These are phyloP conservation scores for Iberis pinnata DNA, from an alignment of 345 rosid species.

Conservation along the genomic window DNA sequence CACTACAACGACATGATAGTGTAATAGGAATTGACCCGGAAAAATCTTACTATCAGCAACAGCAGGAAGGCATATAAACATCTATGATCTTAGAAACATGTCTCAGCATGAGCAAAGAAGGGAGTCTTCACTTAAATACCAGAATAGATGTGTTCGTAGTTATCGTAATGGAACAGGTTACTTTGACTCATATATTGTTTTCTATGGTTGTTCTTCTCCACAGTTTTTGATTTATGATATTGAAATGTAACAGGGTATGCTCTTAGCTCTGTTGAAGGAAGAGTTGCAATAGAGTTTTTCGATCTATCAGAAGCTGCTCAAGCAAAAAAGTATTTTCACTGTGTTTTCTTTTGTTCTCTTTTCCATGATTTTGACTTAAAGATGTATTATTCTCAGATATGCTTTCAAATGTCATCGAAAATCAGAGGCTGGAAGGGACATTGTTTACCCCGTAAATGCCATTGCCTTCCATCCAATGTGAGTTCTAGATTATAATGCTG, in stretches of 20 bases:
- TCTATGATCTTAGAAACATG: slow-evolving; percentile 92
- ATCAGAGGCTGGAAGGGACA: slow-evolving; percentile 94
- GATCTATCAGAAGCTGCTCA: slow-evolving; percentile 94
- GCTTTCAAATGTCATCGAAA: slow-evolving; percentile 98
- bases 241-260: slow-evolving; percentile 77
- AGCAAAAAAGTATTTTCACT: slow-evolving; percentile 69
- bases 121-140: slow-evolving; percentile 95
- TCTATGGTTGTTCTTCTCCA: not conserved
- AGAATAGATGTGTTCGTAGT: slow-evolving; percentile 91
- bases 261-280: slow-evolving; percentile 97
- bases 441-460: slow-evolving; percentile 91
- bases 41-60: too few species aligned
- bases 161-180: slow-evolving; percentile 98
- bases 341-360: not conserved
- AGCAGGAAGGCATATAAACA: slow-evolving; percentile 96
- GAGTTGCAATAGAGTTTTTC: slow-evolving; percentile 97
- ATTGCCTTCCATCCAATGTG: slow-evolving; percentile 98
- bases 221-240: not conserved
- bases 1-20: too few species aligned
- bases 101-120: slow-evolving; percentile 97
- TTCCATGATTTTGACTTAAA: slow-evolving; percentile 5
- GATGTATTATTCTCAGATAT: slow-evolving; percentile 47
- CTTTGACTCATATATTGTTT: not conserved
- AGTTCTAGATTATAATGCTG: slow-evolving; percentile 26
- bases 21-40: too few species aligned